phyloP scores from a whole-genome alignment of 805 yeast genomes.

The Myxozyma melibiosi region DNA sequence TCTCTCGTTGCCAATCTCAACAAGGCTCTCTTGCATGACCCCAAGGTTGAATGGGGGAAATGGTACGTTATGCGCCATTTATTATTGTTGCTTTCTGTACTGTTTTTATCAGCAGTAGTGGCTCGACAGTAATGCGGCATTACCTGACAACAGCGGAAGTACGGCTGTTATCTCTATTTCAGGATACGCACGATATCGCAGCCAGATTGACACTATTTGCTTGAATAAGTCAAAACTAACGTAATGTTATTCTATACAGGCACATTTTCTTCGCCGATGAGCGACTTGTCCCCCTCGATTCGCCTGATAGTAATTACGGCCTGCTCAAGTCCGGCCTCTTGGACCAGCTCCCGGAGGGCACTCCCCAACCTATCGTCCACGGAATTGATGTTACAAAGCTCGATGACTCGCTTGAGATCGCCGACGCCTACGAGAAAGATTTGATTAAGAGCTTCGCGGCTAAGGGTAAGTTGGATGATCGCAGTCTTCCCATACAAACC shows the following conservation, averaged over 20 bases:
- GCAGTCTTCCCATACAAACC: not conserved
- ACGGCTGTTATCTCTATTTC: no score
- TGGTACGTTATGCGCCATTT: constrained; percentile 53
- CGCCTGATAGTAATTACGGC: constrained; percentile 87
- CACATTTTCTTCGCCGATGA: constrained; percentile 96
- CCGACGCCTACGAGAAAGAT: constrained; percentile 86
- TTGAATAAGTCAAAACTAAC: no score
- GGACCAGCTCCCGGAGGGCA: constrained; percentile 60
- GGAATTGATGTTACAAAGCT: constrained; percentile 80
- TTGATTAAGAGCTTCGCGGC: constrained; percentile 90
- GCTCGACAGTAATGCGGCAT: no score
- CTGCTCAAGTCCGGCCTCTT: constrained; percentile 79
- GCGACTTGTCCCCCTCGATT: constrained; percentile 84
- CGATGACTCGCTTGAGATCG: constrained; percentile 80
- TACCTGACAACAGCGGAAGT: no score
- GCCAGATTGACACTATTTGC: no score
- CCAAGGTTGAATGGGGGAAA: constrained; percentile 81
- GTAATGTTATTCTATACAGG: constrained; percentile 34
- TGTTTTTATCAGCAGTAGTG: not conserved
- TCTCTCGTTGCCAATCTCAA: constrained; percentile 82
- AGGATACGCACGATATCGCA: no score
- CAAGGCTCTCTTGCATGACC: constrained; percentile 78
- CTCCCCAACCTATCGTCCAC: constrained; percentile 66
- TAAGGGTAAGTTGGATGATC: constrained; percentile 48
- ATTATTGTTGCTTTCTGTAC: not conserved